Evolutionary conservation across 208 protist species (phyloP).

Genomic region (Acanthamoeba lenticulata): DNA sequence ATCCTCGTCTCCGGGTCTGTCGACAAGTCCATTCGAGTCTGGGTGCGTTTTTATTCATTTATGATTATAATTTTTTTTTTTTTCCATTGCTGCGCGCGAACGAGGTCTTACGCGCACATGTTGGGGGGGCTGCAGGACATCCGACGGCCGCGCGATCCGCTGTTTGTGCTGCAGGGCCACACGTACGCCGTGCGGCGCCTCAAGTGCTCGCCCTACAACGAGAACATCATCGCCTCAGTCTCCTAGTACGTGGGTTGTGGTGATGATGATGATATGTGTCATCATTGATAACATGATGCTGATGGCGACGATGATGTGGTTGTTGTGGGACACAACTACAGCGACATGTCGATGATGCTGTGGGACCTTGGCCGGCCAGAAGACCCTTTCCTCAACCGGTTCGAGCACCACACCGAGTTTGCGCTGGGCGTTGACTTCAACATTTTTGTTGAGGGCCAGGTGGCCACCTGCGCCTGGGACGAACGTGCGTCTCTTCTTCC

Average conservation of each 20-base stretch:
- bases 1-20: conserved; percentile 82
- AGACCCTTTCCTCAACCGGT: conserved; percentile 75
- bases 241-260: conserved; percentile 73
- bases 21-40: conserved; percentile 84
- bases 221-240: conserved; percentile 79
- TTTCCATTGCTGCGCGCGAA: neutral
- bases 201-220: conserved; percentile 83
- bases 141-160: conserved; percentile 69
- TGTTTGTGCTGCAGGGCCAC: conserved; percentile 76
- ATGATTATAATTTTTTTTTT: too few relatives aligned
- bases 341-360: conserved; percentile 81
- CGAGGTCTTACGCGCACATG: neutral
- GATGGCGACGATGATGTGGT: neutral
- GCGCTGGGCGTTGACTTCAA: conserved; percentile 84
- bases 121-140: conserved; percentile 70
- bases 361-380: conserved; percentile 76
- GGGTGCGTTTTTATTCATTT: conserved; percentile 67
- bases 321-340: conserved; percentile 15
- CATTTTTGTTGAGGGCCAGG: conserved; percentile 80
- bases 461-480: conserved; percentile 83
- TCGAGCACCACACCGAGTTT: conserved; percentile 84
- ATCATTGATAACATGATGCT: neutral
- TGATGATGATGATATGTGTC: neutral
- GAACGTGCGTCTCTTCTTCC: conserved; percentile 16
- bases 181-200: conserved; percentile 80